Evolutionary conservation across 225 moss, liverwort and hornwort genomes (phyloP).

Genomic region (Marchantia polymorpha): DNA sequence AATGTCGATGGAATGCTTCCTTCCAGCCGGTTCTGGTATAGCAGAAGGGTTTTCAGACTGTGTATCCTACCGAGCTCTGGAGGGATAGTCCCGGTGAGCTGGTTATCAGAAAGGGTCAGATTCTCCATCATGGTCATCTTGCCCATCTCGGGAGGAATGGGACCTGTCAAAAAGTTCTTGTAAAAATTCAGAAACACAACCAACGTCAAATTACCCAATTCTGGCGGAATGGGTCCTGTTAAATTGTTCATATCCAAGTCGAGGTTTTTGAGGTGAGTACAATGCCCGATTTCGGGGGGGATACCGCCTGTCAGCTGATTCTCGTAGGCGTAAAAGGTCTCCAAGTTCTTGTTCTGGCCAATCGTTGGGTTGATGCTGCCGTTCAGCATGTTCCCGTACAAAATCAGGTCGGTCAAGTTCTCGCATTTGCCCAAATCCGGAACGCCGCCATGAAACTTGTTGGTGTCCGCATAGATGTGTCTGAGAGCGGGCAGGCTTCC

Average conservation of each 20-base stretch:
- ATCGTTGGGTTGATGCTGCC: constrained; percentile 20
- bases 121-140: constrained; percentile 10
- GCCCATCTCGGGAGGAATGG: constrained; percentile 33
- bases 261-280: not conserved
- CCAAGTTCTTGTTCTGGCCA: not conserved
- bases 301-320: constrained; percentile 17
- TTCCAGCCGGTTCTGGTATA: constrained; percentile 12
- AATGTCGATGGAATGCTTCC: constrained; percentile 10
- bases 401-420: constrained; percentile 4
- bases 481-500: constrained; percentile 17
- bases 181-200: constrained; percentile 11
- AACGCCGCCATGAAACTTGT: constrained; percentile 11
- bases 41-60: not conserved
- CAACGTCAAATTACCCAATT: constrained; percentile 14
- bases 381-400: constrained; percentile 10
- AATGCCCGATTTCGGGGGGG: constrained; percentile 13
- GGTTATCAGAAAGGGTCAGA: not conserved
- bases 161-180: constrained; percentile 16
- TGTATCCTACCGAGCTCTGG: not conserved
- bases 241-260: constrained; percentile 10
- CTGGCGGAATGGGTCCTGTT: constrained; percentile 15
- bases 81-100: constrained; percentile 15
- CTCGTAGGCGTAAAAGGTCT: not conserved
- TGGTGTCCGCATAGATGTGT: constrained; percentile 14
- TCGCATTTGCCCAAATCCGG: not conserved